Evolutionary conservation across 2,329 filamentous ascomycete species (phyloP).

Genomic region (Mollisiaceae sp.): DNA sequence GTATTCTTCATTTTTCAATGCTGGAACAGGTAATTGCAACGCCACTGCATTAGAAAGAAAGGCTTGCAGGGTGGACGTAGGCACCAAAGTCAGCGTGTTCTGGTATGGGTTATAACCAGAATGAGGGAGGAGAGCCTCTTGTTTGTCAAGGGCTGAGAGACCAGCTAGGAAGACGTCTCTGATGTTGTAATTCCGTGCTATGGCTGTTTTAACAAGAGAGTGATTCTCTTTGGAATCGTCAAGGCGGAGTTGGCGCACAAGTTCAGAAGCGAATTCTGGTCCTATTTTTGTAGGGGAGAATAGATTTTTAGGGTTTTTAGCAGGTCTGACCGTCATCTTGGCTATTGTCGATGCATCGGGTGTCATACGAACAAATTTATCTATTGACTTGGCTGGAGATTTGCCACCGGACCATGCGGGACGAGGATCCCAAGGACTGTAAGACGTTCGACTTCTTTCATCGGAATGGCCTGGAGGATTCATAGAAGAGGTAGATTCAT

Average conservation of each 20-base stretch:
- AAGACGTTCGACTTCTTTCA: not conserved
- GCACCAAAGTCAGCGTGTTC: conserved; percentile 6
- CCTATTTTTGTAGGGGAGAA: not conserved
- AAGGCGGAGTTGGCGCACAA: conserved; percentile 19
- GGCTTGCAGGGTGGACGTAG: conserved; percentile 3
- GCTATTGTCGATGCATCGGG: not conserved
- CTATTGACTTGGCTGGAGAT: not conserved
- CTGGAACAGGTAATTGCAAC: conserved; percentile 4
- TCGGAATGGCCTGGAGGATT: not conserved
- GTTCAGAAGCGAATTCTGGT: not conserved
- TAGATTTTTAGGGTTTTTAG: not conserved
- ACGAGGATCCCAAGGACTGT: not conserved
- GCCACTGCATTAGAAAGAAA: conserved; percentile 1
- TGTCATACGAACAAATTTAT: conserved; percentile 5
- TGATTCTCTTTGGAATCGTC: conserved; percentile 19
- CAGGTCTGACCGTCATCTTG: not conserved
- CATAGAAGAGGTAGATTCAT: not conserved
- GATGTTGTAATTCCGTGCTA: conserved; percentile 20
- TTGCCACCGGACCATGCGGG: not conserved
- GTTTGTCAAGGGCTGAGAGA: conserved; percentile 13
- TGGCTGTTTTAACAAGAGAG: conserved; percentile 17
- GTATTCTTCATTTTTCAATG: not conserved
- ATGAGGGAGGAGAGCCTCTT: not conserved
- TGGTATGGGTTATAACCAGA: not conserved
- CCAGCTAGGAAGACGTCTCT: conserved; percentile 22